Base-by-base conservation (phyloP, 179 eudicot species). In the Pouteria campechiana region DNA sequence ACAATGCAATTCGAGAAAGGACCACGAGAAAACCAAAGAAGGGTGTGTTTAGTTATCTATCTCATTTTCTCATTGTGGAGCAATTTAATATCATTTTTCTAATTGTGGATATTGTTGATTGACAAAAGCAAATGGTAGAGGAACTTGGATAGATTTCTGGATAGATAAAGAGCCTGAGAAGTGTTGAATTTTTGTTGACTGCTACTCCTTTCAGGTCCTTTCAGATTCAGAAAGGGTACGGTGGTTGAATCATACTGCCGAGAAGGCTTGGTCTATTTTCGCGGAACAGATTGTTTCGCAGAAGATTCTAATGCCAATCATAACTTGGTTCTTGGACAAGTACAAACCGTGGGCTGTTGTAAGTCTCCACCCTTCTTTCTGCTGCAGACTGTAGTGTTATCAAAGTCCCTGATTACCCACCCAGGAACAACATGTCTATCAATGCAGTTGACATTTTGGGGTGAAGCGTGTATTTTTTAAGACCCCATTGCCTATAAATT, bases 341-440 rank as follows among this genome's bases (percentile, higher is more conserved):
- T 90, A 90, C 72, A 90, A 90, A 59, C 99, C 99, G 10, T 87
- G 96, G 96, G 82, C 92, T 29, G 96, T 69, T 64, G 95, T 86
- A 81, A 52, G 81, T 15, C 20, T 67, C 6, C 4, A 13, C 21
- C 36, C 28, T n/a, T n/a, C 19, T 33, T 18, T 25, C 3, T 18
- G 17, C 37, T 46, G 19, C 13, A 5, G 48, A 35, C 14, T 42
- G n/a, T n/a, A n/a, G n/a, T n/a, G n/a, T n/a, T n/a, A n/a, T n/a
- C n/a, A n/a, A n/a, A n/a, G n/a, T n/a, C n/a, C n/a, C n/a, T n/a
- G n/a, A n/a, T n/a, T n/a, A n/a, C n/a, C n/a, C n/a, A n/a, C n/a
- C n/a, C n/a, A n/a, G n/a, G n/a, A n/a, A n/a, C n/a, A n/a, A n/a
- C n/a, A n/a, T n/a, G n/a, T n/a, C n/a, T n/a, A n/a, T n/a, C n/a